Evolutionary conservation across 2,329 filamentous ascomycete species (phyloP).

Genomic region (Paracamarosporium sp.): DNA sequence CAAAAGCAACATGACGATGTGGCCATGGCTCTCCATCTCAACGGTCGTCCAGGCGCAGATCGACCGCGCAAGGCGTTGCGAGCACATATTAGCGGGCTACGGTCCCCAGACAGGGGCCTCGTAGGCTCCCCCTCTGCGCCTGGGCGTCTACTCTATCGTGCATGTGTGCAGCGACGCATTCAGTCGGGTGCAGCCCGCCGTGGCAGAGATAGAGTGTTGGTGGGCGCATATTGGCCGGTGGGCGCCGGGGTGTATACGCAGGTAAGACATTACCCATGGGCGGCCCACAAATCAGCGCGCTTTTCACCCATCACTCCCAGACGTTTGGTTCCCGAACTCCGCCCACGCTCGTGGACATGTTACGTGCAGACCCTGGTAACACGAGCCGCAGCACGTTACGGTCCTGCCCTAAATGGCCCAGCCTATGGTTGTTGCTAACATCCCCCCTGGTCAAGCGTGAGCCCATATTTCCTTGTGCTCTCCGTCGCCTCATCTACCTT

Average conservation of each 20-base stretch:
- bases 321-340: slow-evolving; percentile 7
- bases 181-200: background rate
- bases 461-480: background rate
- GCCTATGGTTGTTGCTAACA: background rate
- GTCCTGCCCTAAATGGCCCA: background rate
- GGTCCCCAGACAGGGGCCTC: background rate
- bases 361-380: slow-evolving; percentile 7
- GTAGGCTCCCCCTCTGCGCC: background rate
- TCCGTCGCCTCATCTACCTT: slow-evolving; percentile 4
- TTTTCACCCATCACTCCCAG: background rate
- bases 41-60: too few relatives aligned
- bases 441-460: background rate
- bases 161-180: background rate
- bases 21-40: too few relatives aligned
- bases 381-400: slow-evolving; percentile 14
- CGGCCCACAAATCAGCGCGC: background rate
- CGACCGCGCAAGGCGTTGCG: background rate
- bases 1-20: slow-evolving; percentile 1
- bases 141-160: slow-evolving; percentile 6
- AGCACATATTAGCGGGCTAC: background rate
- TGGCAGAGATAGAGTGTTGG: slow-evolving; percentile 11
- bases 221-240: background rate
- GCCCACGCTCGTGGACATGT: slow-evolving; percentile 7
- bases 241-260: slow-evolving; percentile 2
- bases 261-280: slow-evolving; percentile 1